Evolutionary conservation across 1,284 basidiomycete species (phyloP), one percentile per base, ranked within the genome.

Genomic region (Phellopilus nigrolimitatus): DNA sequence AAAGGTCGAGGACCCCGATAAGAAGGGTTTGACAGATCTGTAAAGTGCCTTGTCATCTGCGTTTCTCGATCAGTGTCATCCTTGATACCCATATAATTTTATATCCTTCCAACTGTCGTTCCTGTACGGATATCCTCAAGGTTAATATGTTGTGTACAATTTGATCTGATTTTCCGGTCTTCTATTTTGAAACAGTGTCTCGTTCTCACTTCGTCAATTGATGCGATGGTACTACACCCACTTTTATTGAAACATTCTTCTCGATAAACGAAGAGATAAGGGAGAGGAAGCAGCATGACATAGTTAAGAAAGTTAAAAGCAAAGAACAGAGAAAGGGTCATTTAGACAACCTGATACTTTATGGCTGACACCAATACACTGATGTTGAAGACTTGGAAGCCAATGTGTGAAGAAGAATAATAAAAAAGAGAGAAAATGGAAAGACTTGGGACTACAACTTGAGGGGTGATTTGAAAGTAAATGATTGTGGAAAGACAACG

Each of bases 1-100:
- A 61, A 81, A 88, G 30, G 73, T 89, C 39, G 79, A 81, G 59
- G 73, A 40, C 28, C 12, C n/a, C 17, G 5, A 78, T 27, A 44
- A 41, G 27, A 44, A 47, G 37, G 45, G 27, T 28, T 21, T 47
- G 37, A 36, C 24, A 17, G 15, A 37, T 22, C 27, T 15, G 13
- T 43, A 41, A 28, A 10, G 12, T 15, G n/a, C 17, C 9, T 21
- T 4, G 27, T 8, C 38, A 17, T 38, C 21, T 38, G 15, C n/a
- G 8, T 15, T 24, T 39, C 24, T 37, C 12, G 21, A 13, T 39
- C 22, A 12, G 12, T 31, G 44, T 39, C 22, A 25, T 9, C 13
- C 5, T 33, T 28, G 37, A 52, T 52, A 52, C 51, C 51, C 44
- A 15, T 39, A 22, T 21, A 22, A 9, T 15, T 31, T 40, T 52